These are phyloP conservation scores for Pseudoscleropodium purum DNA, from an alignment of 225 moss, liverwort and hornwort genomes.

Conservation along the genomic window DNA sequence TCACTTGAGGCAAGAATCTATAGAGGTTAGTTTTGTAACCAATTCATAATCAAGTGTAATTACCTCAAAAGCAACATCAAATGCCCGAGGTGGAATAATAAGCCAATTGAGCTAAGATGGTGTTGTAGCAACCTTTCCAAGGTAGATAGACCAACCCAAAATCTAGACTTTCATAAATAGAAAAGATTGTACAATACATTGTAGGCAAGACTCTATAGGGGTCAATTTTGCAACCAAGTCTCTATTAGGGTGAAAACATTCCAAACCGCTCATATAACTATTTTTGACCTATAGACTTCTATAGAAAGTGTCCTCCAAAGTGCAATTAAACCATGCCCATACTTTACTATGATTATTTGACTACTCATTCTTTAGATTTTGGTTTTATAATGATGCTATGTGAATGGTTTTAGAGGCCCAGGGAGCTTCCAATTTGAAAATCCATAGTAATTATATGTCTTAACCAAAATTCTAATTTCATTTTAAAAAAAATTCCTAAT, in stretches of 20 bases:
- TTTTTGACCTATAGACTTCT: fast-evolving
- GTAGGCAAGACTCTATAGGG: background rate
- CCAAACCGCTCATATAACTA: fast-evolving
- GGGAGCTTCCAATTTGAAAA: background rate
- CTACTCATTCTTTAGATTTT: fast-evolving
- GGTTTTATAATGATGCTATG: fast-evolving
- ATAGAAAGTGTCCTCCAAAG: background rate
- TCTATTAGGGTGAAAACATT: background rate
- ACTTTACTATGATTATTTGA: too few species aligned
- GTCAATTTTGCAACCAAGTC: fast-evolving
- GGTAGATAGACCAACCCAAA: background rate
- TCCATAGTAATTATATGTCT: too few species aligned
- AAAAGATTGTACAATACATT: too few species aligned
- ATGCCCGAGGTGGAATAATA: too few species aligned
- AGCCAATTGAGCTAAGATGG: too few species aligned
- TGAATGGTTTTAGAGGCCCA: fast-evolving
- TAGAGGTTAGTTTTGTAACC: fast-evolving
- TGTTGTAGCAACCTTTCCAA: background rate
- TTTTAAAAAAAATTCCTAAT: background rate
- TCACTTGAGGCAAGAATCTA: background rate
- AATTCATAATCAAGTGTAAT: background rate
- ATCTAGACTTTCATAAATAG: background rate
- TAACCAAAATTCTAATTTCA: background rate
- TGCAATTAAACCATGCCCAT: background rate
- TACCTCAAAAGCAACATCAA: background rate